These are phyloP conservation scores for Pseudonitzschia pungens DNA, from an alignment of 108 stramenopile species.

Conservation along the genomic window DNA sequence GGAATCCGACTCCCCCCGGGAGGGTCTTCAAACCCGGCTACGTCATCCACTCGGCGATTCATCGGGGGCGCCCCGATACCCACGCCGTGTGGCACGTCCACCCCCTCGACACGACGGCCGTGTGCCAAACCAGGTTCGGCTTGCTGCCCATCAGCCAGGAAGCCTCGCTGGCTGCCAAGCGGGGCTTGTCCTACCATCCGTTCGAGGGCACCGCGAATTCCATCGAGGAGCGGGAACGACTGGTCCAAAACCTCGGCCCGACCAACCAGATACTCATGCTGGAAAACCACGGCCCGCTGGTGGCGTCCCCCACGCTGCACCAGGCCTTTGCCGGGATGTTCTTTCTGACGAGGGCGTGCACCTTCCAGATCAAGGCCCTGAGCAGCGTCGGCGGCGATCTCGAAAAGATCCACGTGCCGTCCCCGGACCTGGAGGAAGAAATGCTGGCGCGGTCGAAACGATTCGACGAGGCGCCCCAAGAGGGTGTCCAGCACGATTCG, in stretches of 20 bases:
- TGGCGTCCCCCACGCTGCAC: not conserved
- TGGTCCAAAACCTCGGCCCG: not conserved
- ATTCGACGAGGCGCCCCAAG: not conserved
- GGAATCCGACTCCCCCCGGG: not conserved
- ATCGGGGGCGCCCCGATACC: not conserved
- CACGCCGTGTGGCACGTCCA: conserved; percentile 1
- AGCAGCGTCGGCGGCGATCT: not conserved
- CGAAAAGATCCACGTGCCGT: not conserved
- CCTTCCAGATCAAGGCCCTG: not conserved
- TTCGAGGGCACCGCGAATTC: conserved; percentile 1
- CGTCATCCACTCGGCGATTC: not conserved
- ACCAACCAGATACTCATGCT: not conserved
- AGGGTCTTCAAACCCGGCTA: not conserved
- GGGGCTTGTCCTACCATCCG: not conserved
- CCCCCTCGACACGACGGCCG: not conserved
- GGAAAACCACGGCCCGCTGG: not conserved
- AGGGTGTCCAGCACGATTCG: not conserved
- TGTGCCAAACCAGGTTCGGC: not conserved
- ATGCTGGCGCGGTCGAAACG: not conserved
- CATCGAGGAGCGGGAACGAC: not conserved
- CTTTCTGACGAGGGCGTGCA: not conserved
- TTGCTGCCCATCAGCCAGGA: conserved; percentile 1
- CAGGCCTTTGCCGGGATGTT: conserved; percentile 1
- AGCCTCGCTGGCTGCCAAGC: not conserved
- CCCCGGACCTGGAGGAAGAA: not conserved